Base-by-base conservation (phyloP, 805 yeast genomes). In the Zygotorulaspora florentina region DNA sequence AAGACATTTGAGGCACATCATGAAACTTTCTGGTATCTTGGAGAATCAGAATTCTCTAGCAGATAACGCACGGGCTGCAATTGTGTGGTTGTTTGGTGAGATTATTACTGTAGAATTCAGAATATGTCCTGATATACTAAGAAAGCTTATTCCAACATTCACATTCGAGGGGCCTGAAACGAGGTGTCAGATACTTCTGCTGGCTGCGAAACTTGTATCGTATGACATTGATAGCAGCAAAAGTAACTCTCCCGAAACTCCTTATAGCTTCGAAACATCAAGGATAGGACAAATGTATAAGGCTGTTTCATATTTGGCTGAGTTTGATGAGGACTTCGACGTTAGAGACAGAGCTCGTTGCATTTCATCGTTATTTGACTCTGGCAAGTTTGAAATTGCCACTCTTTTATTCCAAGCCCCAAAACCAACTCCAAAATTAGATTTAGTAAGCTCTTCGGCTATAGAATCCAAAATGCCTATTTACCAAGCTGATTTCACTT, bases 51-150 rank as follows among this genome's bases (percentile, higher is more conserved):
- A 41, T 3, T 43, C 57, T 8, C 47, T 72, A 17, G 59, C 63
- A 2, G 68, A 69, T 35, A 65, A 68, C 13, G 95, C 98, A 0
- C 79, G 81, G 53, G 88, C 95, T 1, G 85, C 91, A 39, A 81
- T 90, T 9, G 74, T 91, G 6, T 93, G 98, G 98, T 72, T 91
- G 8, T 76, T 91, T 42, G 96, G 98, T 3, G 97, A 93, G 58
- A 83, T 82, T 59, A 73, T 83, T 0, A 64, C 61, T 12, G 56
- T 67, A 25, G 72, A 71, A 30, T 69, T 73, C 12, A 64, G 65
- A 23, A 65, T 86, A 41, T 83, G 90, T 3, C 90, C 95, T 0
- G 96, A 91, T 59, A 76, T 87, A 2, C 67, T 88, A 45, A 72
- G 96, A 43, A 66, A 69, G 11, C 65, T 85, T 31, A 63, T 83